Percentiles rank a stretch among this genome's conserved stretches.
phyloP scores from a whole-genome alignment of 768 basidiomycete genomes.

The Nevesoporus exiguus region DNA sequence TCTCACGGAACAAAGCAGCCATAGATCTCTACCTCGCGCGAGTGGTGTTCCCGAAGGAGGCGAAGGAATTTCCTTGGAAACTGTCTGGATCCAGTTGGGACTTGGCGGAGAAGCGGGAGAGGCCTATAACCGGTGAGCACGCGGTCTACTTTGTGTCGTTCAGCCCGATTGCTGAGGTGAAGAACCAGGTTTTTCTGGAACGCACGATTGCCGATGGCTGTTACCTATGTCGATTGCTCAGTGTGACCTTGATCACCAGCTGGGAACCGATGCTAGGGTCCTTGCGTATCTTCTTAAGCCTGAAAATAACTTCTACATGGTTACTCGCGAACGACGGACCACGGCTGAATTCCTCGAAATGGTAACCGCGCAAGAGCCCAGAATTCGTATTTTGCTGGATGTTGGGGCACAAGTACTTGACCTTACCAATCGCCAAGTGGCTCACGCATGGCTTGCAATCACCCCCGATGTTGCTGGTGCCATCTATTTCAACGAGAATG shows the following conservation, averaged over 20 bases:
- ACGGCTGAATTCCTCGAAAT: background rate
- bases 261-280: background rate
- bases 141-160: too few relatives aligned
- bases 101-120: background rate
- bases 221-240: slow-evolving; percentile 21
- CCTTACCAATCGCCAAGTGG: slow-evolving; percentile 37
- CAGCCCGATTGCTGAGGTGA: too few relatives aligned
- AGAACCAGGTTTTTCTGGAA: too few relatives aligned
- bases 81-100: background rate
- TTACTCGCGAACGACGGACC: background rate
- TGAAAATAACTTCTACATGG: background rate
- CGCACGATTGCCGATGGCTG: slow-evolving; percentile 11
- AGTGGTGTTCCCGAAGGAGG: background rate
- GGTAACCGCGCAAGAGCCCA: background rate
- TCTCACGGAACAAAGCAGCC: too few relatives aligned
- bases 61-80: background rate
- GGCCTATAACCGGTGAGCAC: background rate
- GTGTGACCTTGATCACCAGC: background rate
- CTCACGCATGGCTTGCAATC: slow-evolving; percentile 14
- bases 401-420: slow-evolving; percentile 55
- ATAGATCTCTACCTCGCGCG: too few relatives aligned
- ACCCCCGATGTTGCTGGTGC: slow-evolving; percentile 16
- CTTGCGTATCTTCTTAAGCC: too few relatives aligned
- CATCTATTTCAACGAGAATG: background rate
- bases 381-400: slow-evolving; percentile 46